Base-by-base conservation (phyloP, 2,329 filamentous ascomycete species). In the Endoconidiophora polonica region DNA sequence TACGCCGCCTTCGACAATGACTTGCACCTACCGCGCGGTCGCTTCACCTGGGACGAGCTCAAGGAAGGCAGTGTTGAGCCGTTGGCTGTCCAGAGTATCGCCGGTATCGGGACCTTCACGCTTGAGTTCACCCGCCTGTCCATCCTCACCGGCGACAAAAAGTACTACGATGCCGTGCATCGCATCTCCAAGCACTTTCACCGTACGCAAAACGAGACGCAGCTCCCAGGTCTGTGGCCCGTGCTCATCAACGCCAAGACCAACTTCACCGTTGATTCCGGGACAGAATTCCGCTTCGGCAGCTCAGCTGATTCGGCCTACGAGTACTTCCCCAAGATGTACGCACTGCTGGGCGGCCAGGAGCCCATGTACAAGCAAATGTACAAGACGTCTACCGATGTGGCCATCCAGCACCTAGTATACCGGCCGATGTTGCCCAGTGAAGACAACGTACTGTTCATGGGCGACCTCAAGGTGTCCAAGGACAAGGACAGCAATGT, bases 1-100 rank as follows among this genome's bases (percentile, higher is more conserved):
- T 78, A 82, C 59, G 71, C 72, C 22, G 76, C 76, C 1, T 83
- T 82, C 56, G 79, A 83, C 56, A 83, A 80, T 9, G 74, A 75
- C 1, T 81, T 79, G 58, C 70, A 71, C n/a, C 76, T 84, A 70
- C 81, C 81, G 2, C 59, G 60, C 9, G 66, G 69, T 50, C 69
- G 69, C 23, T 67, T 73, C 55, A 60, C 68, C 56, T 79, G 64
- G 24, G 54, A 59, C 3, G 55, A 57, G 3, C 66, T 66, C 2
- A 66, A 66, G 52, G 59, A 56, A 0, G 66, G 67, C 4, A 49
- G 57, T 0, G 63, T 62, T 0, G 55, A 68, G 9, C 36, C 48
- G 0, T 56, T 65, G 0, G 66, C 70, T 52, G 52, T 52, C 0
- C 46, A 55, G 39, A 58, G 60, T 46, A 60, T 59, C n/a, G 60